phyloP scores from a whole-genome alignment of 2,329 filamentous ascomycete genomes.

The Furcasterigmium sp. region DNA sequence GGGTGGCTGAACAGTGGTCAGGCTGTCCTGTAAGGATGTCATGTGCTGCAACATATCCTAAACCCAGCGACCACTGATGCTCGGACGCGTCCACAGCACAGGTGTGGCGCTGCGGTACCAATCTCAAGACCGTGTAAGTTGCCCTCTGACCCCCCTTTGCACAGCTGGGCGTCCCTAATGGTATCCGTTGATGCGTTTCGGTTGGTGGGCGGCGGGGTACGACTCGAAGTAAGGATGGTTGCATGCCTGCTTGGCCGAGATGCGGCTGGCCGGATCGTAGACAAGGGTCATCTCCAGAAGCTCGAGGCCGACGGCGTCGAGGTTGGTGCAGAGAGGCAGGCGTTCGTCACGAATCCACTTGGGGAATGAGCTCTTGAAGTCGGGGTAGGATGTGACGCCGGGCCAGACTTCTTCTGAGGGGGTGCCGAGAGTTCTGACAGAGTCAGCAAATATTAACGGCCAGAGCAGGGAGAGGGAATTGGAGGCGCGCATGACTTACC shows the following conservation, averaged over 20 bases:
- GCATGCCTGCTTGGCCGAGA: conserved; percentile 84
- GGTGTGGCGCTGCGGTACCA: too few relatives aligned
- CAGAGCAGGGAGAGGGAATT: too few relatives aligned
- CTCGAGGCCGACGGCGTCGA: conserved; percentile 68
- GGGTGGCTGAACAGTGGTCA: too few relatives aligned
- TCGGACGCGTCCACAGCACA: too few relatives aligned
- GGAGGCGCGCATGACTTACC: too few relatives aligned
- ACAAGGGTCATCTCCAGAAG: conserved; percentile 68
- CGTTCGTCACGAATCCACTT: conserved; percentile 76
- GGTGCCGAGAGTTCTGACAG: conserved; percentile 68
- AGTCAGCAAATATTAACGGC: neutral
- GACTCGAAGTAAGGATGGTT: conserved; percentile 74
- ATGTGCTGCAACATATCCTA: too few relatives aligned
- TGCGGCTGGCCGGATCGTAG: conserved; percentile 80
- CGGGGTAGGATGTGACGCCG: conserved; percentile 88
- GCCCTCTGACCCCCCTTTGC: neutral
- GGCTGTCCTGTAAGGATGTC: too few relatives aligned
- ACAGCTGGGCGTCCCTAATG: conserved; percentile 13
- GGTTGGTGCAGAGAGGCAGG: conserved; percentile 60
- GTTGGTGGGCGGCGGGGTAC: conserved; percentile 17
- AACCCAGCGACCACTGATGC: too few relatives aligned
- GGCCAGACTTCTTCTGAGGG: conserved; percentile 80
- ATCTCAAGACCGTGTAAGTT: neutral
- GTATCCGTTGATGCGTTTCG: conserved; percentile 12
- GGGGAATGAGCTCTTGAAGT: conserved; percentile 88